Evolutionary conservation across 495 filamentous ascomycete species (phyloP).

Genomic region (Podospora pseudocomata): DNA sequence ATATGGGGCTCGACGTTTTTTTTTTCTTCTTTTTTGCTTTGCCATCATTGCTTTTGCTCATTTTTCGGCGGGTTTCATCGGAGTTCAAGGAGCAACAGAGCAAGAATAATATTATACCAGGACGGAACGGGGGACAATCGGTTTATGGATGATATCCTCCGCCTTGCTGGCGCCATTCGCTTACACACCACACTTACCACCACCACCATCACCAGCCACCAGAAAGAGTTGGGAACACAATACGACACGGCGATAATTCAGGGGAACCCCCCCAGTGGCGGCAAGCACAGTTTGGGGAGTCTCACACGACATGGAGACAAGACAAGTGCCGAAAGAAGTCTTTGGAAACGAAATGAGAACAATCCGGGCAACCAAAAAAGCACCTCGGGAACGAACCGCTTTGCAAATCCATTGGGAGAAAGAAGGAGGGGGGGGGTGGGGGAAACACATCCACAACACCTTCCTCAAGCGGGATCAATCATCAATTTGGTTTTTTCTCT

Average conservation of each 20-base stretch:
- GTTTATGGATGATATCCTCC: conserved; percentile 24
- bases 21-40: conserved; percentile 19
- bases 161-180: conserved; percentile 34
- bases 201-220: neutral
- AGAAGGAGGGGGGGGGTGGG: no score
- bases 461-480: neutral
- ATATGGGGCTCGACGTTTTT: conserved; percentile 37
- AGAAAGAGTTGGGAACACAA: neutral
- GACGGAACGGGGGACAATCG: conserved; percentile 21
- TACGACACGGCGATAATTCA: neutral
- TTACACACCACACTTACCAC: conserved; percentile 18
- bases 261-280: neutral
- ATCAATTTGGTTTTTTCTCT: neutral
- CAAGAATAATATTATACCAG: conserved; percentile 21
- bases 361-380: neutral
- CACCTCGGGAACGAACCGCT: neutral
- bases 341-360: neutral
- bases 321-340: neutral
- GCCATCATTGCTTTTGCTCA: conserved; percentile 24
- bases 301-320: neutral
- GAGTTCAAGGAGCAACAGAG: conserved; percentile 45
- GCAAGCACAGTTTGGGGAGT: neutral
- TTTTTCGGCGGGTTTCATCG: conserved; percentile 33
- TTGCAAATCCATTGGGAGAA: neutral
- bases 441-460: neutral